phyloP scores from a whole-genome alignment of 306 rosid genomes.

The Cucurbita argyrosperma region DNA sequence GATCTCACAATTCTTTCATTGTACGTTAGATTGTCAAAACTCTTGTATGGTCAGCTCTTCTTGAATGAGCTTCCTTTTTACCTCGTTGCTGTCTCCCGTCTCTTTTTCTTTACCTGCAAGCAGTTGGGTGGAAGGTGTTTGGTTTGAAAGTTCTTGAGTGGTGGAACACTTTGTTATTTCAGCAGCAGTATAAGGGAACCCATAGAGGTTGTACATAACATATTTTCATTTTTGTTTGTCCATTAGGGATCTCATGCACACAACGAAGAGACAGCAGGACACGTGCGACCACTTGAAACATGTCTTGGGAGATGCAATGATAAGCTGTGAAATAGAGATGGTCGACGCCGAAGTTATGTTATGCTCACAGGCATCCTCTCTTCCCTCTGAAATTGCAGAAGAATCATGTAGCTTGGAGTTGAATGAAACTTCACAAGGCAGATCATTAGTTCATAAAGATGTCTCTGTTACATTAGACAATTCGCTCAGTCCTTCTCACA shows the following conservation, averaged over 20 bases:
- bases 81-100: background rate
- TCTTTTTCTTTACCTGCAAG: background rate
- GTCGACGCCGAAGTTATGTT: conserved; percentile 47
- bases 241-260: conserved; percentile 70
- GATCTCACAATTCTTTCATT: background rate
- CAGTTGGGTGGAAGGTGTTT: background rate
- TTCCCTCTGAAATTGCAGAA: conserved; percentile 55
- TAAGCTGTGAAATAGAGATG: conserved; percentile 56
- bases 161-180: background rate
- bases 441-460: conserved; percentile 31
- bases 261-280: conserved; percentile 59
- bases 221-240: conserved; percentile 6
- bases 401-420: conserved; percentile 30
- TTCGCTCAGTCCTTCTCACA: conserved; percentile 79
- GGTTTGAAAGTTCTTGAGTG: background rate
- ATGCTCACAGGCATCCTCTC: conserved; percentile 47
- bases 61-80: background rate
- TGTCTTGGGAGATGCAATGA: conserved; percentile 35
- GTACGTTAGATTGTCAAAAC: background rate
- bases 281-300: conserved; percentile 26
- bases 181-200: background rate
- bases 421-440: conserved; percentile 22
- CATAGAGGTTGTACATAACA: background rate
- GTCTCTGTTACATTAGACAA: conserved; percentile 63
- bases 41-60: background rate